Percentiles rank a stretch among this genome's conserved stretches.
Evolutionary conservation across 2,329 filamentous ascomycete genomes (phyloP).

Genomic region (Cercospora beticola): DNA sequence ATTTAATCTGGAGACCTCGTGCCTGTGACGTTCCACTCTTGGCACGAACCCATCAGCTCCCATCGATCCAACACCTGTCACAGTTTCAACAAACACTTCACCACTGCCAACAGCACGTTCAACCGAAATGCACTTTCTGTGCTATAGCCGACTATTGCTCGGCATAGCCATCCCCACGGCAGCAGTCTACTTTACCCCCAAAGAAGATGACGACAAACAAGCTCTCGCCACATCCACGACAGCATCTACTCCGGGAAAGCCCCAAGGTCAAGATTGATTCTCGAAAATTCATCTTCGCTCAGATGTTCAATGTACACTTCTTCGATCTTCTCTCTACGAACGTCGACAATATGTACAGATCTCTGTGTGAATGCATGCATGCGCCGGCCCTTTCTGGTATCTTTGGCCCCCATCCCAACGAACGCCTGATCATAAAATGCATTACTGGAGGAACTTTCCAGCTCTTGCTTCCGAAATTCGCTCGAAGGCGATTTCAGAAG

Average conservation of each 20-base stretch:
- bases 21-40: neutral
- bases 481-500: neutral
- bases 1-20: neutral
- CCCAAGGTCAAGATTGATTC: neutral
- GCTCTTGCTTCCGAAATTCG: neutral
- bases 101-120: neutral
- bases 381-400: neutral
- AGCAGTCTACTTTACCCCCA: constrained; percentile 23
- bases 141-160: constrained; percentile 20
- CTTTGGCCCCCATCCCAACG: neutral
- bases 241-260: neutral
- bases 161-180: constrained; percentile 20
- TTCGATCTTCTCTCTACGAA: constrained; percentile 4
- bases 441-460: neutral
- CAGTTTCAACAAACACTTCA: neutral
- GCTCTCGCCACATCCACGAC: neutral
- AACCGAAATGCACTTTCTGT: constrained; percentile 21
- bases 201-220: constrained; percentile 5
- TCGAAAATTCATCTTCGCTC: neutral
- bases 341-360: constrained; percentile 4
- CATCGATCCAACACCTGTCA: neutral
- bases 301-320: neutral
- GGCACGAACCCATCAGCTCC: neutral
- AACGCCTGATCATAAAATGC: neutral
- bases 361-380: constrained; percentile 3